Evolutionary conservation across 192 early-diverging fungal genomes (phyloP).

Genomic region (Blastocladiella britannica): DNA sequence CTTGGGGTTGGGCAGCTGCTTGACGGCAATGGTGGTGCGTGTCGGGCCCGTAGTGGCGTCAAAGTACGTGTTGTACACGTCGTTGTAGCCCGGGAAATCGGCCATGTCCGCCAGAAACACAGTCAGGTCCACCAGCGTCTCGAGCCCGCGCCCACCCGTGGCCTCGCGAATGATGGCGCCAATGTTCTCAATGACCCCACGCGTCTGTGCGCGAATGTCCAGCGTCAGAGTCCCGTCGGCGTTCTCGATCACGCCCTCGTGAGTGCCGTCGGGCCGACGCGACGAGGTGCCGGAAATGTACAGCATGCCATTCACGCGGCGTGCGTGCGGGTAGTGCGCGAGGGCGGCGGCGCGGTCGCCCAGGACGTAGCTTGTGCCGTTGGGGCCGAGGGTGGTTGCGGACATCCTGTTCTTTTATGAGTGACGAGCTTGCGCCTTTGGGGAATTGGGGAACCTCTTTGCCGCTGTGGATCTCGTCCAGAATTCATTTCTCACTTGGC

Average conservation of each 20-base stretch:
- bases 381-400: conserved; percentile 7
- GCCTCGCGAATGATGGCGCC: conserved; percentile 36
- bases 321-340: conserved; percentile 46
- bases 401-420: too few species aligned
- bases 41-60: conserved; percentile 30
- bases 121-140: conserved; percentile 45
- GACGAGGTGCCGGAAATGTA: conserved; percentile 40
- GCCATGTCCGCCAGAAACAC: conserved; percentile 49
- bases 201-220: conserved; percentile 40
- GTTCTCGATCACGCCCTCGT: conserved; percentile 14
- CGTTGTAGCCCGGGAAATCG: conserved; percentile 39
- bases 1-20: conserved; percentile 35
- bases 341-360: conserved; percentile 26
- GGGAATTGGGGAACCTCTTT: too few species aligned
- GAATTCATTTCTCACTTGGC: too few species aligned
- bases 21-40: conserved; percentile 42
- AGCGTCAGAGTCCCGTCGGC: conserved; percentile 28
- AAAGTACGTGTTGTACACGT: conserved; percentile 46
- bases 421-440: too few species aligned
- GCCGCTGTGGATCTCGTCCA: too few species aligned
- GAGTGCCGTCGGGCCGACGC: conserved; percentile 35
- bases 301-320: conserved; percentile 27
- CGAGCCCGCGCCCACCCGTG: conserved; percentile 23
- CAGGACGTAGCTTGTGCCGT: conserved; percentile 28
- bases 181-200: conserved; percentile 36